Evolutionary conservation across 352 stramenopile species (phyloP).

Genomic region (Heterotrichella gracilis): DNA sequence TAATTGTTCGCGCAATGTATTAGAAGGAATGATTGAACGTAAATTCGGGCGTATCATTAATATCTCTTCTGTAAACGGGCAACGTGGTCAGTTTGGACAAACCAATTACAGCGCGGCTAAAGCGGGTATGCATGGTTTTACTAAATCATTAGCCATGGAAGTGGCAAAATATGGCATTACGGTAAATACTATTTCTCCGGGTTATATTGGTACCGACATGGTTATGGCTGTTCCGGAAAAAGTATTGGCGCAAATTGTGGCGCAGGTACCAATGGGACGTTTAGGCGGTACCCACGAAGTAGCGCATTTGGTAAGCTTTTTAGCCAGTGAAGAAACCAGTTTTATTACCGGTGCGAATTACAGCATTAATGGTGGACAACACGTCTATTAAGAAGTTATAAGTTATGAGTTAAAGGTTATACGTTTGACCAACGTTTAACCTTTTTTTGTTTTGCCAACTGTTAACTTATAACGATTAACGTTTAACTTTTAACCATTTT

Average conservation of each 20-base stretch:
- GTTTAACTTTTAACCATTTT: too few relatives aligned
- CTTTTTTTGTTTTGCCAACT: too few relatives aligned
- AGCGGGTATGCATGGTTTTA: not conserved
- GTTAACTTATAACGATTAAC: too few relatives aligned
- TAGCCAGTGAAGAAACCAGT: not conserved
- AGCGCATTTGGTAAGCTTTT: not conserved
- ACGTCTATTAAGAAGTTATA: slow-evolving; percentile 9
- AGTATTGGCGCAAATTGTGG: not conserved
- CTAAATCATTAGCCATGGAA: not conserved
- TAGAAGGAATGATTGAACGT: not conserved
- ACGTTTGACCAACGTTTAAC: too few relatives aligned
- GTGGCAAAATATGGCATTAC: not conserved
- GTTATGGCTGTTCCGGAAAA: not conserved
- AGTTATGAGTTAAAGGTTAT: too few relatives aligned
- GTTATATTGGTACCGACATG: slow-evolving; percentile 4
- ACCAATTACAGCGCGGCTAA: not conserved
- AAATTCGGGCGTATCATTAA: not conserved
- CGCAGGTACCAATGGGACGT: not conserved
- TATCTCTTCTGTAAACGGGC: not conserved
- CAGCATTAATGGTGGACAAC: not conserved
- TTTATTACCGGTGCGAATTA: not conserved
- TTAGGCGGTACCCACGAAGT: not conserved
- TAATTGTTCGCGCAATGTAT: not conserved
- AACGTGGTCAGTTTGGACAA: not conserved
- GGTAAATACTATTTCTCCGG: not conserved